Conservation (phyloP, 148 eudicot species). For the Rhododendron henanense region DNA sequence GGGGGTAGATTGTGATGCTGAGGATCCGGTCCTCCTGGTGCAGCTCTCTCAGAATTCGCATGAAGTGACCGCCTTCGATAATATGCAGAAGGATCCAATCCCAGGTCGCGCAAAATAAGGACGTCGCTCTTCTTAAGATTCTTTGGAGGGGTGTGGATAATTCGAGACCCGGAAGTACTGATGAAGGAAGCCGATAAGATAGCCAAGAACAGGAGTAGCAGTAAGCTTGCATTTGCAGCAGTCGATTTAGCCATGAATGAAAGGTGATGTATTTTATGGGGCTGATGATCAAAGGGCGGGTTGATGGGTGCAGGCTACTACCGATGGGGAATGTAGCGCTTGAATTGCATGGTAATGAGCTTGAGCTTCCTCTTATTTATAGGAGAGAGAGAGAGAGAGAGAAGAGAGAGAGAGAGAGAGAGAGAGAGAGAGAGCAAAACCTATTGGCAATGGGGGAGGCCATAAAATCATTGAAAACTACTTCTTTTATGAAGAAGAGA, state of each 20-base stretch:
- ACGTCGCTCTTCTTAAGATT: not conserved
- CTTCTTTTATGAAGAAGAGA: not conserved
- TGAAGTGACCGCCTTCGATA: slow-evolving; percentile 18
- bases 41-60: slow-evolving; percentile 13
- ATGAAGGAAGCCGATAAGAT: not conserved
- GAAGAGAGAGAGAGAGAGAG: not conserved
- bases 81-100: slow-evolving; percentile 8
- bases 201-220: not conserved
- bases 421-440: not conserved
- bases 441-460: not conserved
- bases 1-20: slow-evolving; percentile 27
- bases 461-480: not conserved
- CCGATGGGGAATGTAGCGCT: not conserved
- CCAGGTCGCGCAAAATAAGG: slow-evolving; percentile 14
- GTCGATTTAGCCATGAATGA: slow-evolving; percentile 12
- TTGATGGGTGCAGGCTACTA: not conserved
- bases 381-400: not conserved
- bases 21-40: slow-evolving; percentile 37
- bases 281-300: not conserved
- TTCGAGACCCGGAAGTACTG: slow-evolving; percentile 21
- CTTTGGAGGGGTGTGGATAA: not conserved
- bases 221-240: not conserved
- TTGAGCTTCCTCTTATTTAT: not conserved
- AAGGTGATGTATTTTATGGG: not conserved
- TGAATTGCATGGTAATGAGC: slow-evolving; percentile 1